A percentile compares a stretch with the other conserved stretches of the same genome.
phyloP scores from a whole-genome alignment of 2,329 filamentous ascomycete species.

The Teratosphaeria gauchensis region DNA sequence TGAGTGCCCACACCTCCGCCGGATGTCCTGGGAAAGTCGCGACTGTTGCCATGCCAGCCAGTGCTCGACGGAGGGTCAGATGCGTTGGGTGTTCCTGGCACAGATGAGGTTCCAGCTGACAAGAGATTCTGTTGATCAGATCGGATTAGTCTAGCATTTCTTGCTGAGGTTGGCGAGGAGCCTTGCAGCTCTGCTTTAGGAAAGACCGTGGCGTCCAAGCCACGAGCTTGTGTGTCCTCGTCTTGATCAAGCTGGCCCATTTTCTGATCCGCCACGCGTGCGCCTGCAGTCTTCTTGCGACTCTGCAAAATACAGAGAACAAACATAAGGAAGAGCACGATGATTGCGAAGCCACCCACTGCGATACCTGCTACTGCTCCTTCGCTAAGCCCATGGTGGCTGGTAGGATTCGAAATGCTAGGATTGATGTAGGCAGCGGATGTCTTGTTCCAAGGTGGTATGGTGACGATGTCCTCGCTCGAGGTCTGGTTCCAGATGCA shows the following conservation, averaged over 20 bases:
- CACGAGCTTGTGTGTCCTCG: background rate
- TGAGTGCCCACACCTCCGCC: conserved; percentile 19
- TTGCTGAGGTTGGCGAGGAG: conserved; percentile 6
- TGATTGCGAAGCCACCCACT: conserved; percentile 28
- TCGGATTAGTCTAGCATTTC: background rate
- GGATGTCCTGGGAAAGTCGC: conserved; percentile 10
- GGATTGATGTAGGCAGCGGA: background rate
- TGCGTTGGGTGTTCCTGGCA: conserved; percentile 3
- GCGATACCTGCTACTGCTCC: conserved; percentile 37
- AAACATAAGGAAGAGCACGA: conserved; percentile 22
- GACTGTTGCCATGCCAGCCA: conserved; percentile 5
- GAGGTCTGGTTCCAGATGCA: conserved; percentile 18
- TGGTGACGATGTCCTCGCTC: conserved; percentile 18
- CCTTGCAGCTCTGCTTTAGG: conserved; percentile 38
- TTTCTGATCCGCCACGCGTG: background rate
- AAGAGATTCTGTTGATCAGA: conserved; percentile 4
- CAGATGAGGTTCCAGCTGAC: conserved; percentile 8
- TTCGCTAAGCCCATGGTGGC: conserved; percentile 17
- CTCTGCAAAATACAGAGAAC: conserved; percentile 25
- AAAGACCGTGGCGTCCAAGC: conserved; percentile 25
- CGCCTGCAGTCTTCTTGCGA: conserved; percentile 3
- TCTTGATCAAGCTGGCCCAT: background rate
- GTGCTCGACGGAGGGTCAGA: background rate
- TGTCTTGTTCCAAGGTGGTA: conserved; percentile 7
- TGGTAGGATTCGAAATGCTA: background rate